phyloP scores from a whole-genome alignment of 1,139 yeast species.

The Kodamaea arcana region DNA sequence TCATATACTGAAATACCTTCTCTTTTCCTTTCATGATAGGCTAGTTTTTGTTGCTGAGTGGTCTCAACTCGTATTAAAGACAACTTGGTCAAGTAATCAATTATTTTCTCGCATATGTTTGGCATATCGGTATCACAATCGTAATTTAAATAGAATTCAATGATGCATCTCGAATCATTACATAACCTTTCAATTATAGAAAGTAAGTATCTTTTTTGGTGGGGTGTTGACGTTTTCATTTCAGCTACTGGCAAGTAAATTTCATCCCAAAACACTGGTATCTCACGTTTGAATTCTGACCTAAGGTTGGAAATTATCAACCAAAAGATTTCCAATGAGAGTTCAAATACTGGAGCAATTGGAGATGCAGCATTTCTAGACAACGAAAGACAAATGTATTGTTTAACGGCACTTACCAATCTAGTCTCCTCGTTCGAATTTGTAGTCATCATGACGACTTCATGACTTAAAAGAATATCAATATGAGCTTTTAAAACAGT shows the following conservation, averaged over 20 bases:
- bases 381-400: slow-evolving; percentile 74
- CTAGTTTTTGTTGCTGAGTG: slow-evolving; percentile 62
- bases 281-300: slow-evolving; percentile 83
- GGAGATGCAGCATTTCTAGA: slow-evolving; percentile 93
- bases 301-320: slow-evolving; percentile 76
- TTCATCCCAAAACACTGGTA: slow-evolving; percentile 89
- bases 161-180: slow-evolving; percentile 83
- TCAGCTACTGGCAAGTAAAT: slow-evolving; percentile 93
- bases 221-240: slow-evolving; percentile 84
- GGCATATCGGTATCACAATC: slow-evolving; percentile 88
- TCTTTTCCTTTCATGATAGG: slow-evolving; percentile 59
- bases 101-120: slow-evolving; percentile 77
- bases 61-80: slow-evolving; percentile 72
- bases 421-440: slow-evolving; percentile 57
- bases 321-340: slow-evolving; percentile 93
- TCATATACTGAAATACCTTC: slow-evolving; percentile 72
- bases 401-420: slow-evolving; percentile 77
- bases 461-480: slow-evolving; percentile 69
- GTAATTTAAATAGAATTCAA: slow-evolving; percentile 89
- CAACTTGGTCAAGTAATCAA: slow-evolving; percentile 71
- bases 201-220: slow-evolving; percentile 84
- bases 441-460: slow-evolving; percentile 56
- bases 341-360: slow-evolving; percentile 86
- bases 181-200: slow-evolving; percentile 76
- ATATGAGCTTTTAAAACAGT: slow-evolving; percentile 82